phyloP scores from a whole-genome alignment of 495 filamentous ascomycete species.

The Aspergillus heteromorphus region DNA sequence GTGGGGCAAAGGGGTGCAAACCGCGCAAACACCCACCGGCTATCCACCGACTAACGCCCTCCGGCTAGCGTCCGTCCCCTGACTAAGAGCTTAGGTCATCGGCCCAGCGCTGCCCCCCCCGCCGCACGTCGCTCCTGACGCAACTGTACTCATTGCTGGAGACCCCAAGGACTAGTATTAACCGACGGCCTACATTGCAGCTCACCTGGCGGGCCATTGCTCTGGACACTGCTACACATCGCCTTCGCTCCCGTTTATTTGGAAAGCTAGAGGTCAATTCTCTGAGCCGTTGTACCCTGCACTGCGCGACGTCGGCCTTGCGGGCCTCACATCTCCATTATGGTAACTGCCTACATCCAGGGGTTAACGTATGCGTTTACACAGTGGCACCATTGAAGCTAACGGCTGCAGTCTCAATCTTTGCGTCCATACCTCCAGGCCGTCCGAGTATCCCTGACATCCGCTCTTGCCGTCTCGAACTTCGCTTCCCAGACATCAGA shows the following conservation, averaged over 20 bases:
- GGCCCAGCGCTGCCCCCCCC: constrained; percentile 21
- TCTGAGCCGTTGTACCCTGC: too few relatives aligned
- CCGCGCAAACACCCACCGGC: constrained; percentile 31
- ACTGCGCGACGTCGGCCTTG: constrained; percentile 1
- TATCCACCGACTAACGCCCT: too few relatives aligned
- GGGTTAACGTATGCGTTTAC: too few relatives aligned
- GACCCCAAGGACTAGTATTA: too few relatives aligned
- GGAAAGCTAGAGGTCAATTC: too few relatives aligned
- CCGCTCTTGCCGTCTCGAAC: constrained; percentile 91
- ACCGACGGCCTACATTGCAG: constrained; percentile 13
- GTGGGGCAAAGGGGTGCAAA: constrained; percentile 34
- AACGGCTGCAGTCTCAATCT: constrained; percentile 75
- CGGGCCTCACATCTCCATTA: constrained; percentile 13
- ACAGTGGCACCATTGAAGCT: neutral
- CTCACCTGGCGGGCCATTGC: constrained; percentile 21
- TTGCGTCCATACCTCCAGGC: constrained; percentile 95
- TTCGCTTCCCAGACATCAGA: constrained; percentile 96
- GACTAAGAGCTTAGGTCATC: too few relatives aligned
- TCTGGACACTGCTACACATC: neutral
- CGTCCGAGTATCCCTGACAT: constrained; percentile 88
- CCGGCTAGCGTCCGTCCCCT: too few relatives aligned
- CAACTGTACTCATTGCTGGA: neutral
- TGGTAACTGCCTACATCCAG: constrained; percentile 10
- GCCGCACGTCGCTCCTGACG: constrained; percentile 23
- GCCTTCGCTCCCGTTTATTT: neutral